These are phyloP conservation scores for Sporothrix phasma DNA, from an alignment of 2,329 filamentous ascomycete species.

Conservation along the genomic window DNA sequence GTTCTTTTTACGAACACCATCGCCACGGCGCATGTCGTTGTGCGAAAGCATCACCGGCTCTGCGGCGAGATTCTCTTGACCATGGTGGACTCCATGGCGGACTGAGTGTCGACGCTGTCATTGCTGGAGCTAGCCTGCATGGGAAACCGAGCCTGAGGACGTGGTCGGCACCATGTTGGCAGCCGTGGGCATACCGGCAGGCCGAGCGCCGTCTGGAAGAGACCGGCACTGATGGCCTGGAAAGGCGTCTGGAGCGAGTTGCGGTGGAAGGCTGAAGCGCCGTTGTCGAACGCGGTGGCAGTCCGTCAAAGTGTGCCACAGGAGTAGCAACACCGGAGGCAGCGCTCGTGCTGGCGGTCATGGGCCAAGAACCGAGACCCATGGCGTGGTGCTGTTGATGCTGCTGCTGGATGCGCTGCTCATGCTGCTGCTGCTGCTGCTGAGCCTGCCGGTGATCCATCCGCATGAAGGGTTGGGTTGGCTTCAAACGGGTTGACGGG, in stretches of 20 bases:
- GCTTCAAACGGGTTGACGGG: constrained; percentile 53
- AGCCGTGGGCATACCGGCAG: constrained; percentile 43
- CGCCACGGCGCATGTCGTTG: constrained; percentile 67
- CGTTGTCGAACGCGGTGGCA: constrained; percentile 44
- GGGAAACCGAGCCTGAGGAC: constrained; percentile 12
- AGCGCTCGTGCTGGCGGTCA: constrained; percentile 32
- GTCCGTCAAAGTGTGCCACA: constrained; percentile 58
- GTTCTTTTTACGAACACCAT: constrained; percentile 98
- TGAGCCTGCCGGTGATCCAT: constrained; percentile 41
- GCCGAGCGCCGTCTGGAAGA: constrained; percentile 35
- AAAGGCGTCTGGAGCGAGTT: constrained; percentile 43
- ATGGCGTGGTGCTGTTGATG: constrained; percentile 29
- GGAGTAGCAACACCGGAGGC: constrained; percentile 65
- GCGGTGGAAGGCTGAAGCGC: constrained; percentile 42
- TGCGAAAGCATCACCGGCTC: constrained; percentile 61
- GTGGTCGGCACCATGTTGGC: not conserved
- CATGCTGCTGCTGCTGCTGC: constrained; percentile 22
- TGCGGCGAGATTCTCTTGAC: constrained; percentile 54
- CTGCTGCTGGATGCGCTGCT: constrained; percentile 34
- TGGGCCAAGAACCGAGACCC: constrained; percentile 47
- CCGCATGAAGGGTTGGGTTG: constrained; percentile 59
- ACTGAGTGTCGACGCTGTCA: constrained; percentile 32
- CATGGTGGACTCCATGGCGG: constrained; percentile 32
- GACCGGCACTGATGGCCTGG: constrained; percentile 38
- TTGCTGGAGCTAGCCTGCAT: constrained; percentile 24